Percentiles rank a stretch among this genome's conserved stretches.
Conservation (phyloP, 2,329 filamentous ascomycete species). For the Aspergillus hortae region DNA sequence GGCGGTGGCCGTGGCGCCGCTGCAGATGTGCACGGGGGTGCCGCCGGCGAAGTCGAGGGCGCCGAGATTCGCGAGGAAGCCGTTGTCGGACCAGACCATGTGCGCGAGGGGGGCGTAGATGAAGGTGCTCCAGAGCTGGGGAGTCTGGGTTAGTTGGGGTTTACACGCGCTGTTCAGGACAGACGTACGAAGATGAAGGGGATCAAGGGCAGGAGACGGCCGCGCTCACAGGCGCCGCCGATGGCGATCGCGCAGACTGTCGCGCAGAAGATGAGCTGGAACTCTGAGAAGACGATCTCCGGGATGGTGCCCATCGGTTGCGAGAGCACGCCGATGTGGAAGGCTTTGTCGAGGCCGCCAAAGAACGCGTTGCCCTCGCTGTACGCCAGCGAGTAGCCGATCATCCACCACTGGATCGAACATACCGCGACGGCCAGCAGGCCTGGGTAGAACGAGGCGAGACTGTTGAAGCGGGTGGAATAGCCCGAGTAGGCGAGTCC, state of each 20-base stretch:
- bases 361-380: conserved; percentile 45
- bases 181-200: conserved; percentile 43
- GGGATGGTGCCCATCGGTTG: conserved; percentile 50
- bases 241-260: conserved; percentile 52
- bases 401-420: conserved; percentile 50
- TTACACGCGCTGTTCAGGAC: too few relatives aligned
- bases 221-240: conserved; percentile 48
- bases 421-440: conserved; percentile 48
- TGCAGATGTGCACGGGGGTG: conserved; percentile 43
- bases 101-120: conserved; percentile 48
- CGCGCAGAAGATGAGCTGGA: conserved; percentile 50
- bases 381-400: conserved; percentile 50
- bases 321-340: conserved; percentile 45
- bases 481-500: conserved; percentile 51
- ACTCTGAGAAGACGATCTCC: conserved; percentile 50
- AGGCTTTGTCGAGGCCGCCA: conserved; percentile 44
- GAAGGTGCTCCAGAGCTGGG: conserved; percentile 48
- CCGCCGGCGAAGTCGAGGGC: conserved; percentile 48
- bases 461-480: conserved; percentile 46
- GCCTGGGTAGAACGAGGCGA: conserved; percentile 49
- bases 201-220: conserved; percentile 44
- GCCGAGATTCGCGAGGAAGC: conserved; percentile 43
- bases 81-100: conserved; percentile 48
- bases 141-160: too few relatives aligned
- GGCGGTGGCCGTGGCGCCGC: conserved; percentile 41